Evolutionary conservation across 1,284 basidiomycete species (phyloP), one percentile per base, ranked within the genome.

Genomic region (Dichomitus squalens): DNA sequence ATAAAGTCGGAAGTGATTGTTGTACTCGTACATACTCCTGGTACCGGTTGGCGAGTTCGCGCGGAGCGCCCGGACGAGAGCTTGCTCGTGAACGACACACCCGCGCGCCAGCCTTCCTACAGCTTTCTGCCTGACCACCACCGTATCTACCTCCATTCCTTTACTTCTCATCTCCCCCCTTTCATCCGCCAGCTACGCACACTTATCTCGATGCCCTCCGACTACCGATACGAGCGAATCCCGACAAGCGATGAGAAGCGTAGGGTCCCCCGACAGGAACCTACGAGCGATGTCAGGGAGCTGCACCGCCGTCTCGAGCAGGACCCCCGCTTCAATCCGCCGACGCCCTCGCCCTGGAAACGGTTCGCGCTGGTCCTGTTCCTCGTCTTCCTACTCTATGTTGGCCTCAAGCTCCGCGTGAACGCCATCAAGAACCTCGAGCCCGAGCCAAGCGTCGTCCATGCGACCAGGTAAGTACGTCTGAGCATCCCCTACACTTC

Each of bases 381-480:
- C 60, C 59, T 80, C 23, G 57, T 75, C 7, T 59, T 74, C 40
- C 61, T 82, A 49, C 73, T 83, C 64, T 83, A 77, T 75, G 48
- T 80, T 29, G 77, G 72, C 7, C 71, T 79, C 48, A 62, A 63
- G 20, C 54, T 81, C 59, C 70, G 77, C 43, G 60, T 65, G 11
- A 51, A 64, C 40, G 47, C 51, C 14, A 41, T 58, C 35, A 53
- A 61, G 39, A 40, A 52, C 23, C 64, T 34, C 46, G 27, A 57
- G 11, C 67, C 51, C 61, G 60, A 73, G 51, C 71, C 78, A 1
- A 66, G 77, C 58, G 69, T 82, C 31, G 67, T 83, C 16, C 75
- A 85, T 62, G 79, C 82, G 7, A 73, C 75, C 8, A 76, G 82
- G 83, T 84, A 52, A 35, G 75, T 69, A 18, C 18, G 50, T 20